These are phyloP conservation scores for Sporothrix inflata DNA, from an alignment of 2,329 filamentous ascomycete genomes.

Conservation along the genomic window DNA sequence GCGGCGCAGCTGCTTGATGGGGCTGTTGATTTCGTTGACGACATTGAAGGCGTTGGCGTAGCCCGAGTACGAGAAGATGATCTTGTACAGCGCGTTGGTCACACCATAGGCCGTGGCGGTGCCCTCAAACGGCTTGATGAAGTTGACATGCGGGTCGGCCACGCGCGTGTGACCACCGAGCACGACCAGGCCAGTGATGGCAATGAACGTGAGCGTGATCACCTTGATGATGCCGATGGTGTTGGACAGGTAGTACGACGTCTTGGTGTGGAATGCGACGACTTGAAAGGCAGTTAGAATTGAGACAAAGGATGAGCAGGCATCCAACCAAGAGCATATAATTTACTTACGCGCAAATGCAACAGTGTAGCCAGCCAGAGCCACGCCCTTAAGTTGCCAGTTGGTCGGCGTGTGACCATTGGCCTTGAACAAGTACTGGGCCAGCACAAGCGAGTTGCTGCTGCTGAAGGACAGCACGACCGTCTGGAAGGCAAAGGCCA, in stretches of 20 bases:
- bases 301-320: not conserved
- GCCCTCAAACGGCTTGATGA: constrained; percentile 57
- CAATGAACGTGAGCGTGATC: constrained; percentile 60
- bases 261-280: constrained; percentile 55
- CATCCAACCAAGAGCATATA: not conserved
- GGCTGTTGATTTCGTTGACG: constrained; percentile 63
- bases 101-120: constrained; percentile 50
- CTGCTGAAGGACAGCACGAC: constrained; percentile 68
- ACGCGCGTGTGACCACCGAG: constrained; percentile 58
- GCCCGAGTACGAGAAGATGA: constrained; percentile 61
- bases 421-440: constrained; percentile 65
- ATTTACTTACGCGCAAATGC: constrained; percentile 55
- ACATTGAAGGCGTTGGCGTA: constrained; percentile 64
- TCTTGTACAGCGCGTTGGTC: constrained; percentile 64
- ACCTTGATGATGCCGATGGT: constrained; percentile 60
- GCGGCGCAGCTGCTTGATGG: constrained; percentile 57
- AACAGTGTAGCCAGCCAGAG: constrained; percentile 64
- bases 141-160: constrained; percentile 56
- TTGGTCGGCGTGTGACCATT: constrained; percentile 52
- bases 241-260: constrained; percentile 57
- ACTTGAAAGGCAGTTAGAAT: not conserved
- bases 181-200: constrained; percentile 61
- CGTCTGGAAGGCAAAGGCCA: constrained; percentile 65
- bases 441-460: constrained; percentile 66
- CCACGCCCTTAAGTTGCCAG: constrained; percentile 71